Conservation (phyloP, 805 yeast genomes). For the Starmerella geochares region DNA sequence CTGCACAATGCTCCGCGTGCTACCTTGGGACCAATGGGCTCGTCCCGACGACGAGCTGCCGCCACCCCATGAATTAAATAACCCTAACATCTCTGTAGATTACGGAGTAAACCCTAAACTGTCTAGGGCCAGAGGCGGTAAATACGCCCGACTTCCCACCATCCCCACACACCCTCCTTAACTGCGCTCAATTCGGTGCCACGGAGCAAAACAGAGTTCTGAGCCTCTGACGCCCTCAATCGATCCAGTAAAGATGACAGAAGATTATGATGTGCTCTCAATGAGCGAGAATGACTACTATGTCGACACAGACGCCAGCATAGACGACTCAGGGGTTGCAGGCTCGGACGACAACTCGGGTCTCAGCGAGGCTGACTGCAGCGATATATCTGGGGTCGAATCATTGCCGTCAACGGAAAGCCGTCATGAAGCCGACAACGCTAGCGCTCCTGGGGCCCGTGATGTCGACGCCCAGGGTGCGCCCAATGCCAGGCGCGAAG, state of each 20-base stretch:
- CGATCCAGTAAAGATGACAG: not conserved
- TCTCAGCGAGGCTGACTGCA: not conserved
- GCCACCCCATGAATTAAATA: not conserved
- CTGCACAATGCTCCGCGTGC: not conserved
- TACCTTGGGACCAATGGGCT: not conserved
- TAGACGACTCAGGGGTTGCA: not conserved
- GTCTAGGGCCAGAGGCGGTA: not conserved
- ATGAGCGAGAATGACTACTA: slow-evolving; percentile 3
- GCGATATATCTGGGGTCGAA: not conserved
- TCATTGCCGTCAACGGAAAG: too few relatives aligned
- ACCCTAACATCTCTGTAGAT: slow-evolving; percentile 2
- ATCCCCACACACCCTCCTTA: not conserved
- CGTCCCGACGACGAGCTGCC: not conserved
- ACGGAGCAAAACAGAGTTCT: not conserved
- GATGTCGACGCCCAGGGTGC: too few relatives aligned
- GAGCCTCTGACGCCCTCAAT: not conserved
- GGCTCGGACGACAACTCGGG: not conserved
- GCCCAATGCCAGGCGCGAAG: too few relatives aligned
- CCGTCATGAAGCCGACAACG: too few relatives aligned
- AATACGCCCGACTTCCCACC: not conserved
- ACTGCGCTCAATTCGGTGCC: not conserved
- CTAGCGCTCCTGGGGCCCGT: too few relatives aligned
- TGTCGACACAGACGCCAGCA: not conserved
- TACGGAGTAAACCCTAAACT: not conserved
- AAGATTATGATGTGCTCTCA: slow-evolving; percentile 6